Evolutionary conservation across 2,329 filamentous ascomycete species (phyloP).

Genomic region (Fusarium equiseti): DNA sequence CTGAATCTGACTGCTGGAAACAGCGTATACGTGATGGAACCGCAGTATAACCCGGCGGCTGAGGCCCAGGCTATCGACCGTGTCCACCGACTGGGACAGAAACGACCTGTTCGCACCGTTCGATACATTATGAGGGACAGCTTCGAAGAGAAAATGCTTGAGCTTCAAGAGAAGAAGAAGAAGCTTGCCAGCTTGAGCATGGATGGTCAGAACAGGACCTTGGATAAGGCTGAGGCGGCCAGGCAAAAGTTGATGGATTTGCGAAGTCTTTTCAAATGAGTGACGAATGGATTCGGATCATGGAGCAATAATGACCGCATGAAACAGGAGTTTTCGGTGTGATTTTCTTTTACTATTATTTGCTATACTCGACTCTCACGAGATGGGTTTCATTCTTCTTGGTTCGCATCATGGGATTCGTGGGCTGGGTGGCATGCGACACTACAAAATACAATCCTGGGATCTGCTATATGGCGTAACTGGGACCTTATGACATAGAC

Average conservation of each 20-base stretch:
- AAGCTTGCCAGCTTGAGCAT: slow-evolving; percentile 89
- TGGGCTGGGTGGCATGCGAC: slow-evolving; percentile 32
- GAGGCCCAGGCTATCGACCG: slow-evolving; percentile 96
- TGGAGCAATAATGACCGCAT: slow-evolving; percentile 37
- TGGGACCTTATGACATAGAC: slow-evolving; percentile 32
- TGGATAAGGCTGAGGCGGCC: slow-evolving; percentile 66
- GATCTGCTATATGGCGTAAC: slow-evolving; percentile 27
- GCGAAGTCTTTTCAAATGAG: slow-evolving; percentile 68
- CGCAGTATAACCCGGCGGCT: slow-evolving; percentile 95
- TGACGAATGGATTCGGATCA: slow-evolving; percentile 21
- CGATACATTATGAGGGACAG: slow-evolving; percentile 91
- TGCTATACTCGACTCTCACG: slow-evolving; percentile 49
- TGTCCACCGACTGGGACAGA: slow-evolving; percentile 91
- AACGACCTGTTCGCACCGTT: slow-evolving; percentile 85
- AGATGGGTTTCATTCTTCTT: slow-evolving; percentile 37
- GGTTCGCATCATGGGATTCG: slow-evolving; percentile 31
- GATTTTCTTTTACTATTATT: slow-evolving; percentile 27
- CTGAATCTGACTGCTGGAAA: slow-evolving; percentile 90
- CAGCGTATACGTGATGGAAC: slow-evolving; percentile 96
- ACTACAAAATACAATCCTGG: slow-evolving; percentile 40
- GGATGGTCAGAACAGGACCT: slow-evolving; percentile 69
- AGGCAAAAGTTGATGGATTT: slow-evolving; percentile 72
- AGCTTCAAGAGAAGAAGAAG: slow-evolving; percentile 92
- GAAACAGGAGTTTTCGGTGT: slow-evolving; percentile 41
- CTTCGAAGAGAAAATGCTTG: slow-evolving; percentile 94